phyloP scores from a whole-genome alignment of 2,329 filamentous ascomycete species.

The Trichophyton mentagrophytes region DNA sequence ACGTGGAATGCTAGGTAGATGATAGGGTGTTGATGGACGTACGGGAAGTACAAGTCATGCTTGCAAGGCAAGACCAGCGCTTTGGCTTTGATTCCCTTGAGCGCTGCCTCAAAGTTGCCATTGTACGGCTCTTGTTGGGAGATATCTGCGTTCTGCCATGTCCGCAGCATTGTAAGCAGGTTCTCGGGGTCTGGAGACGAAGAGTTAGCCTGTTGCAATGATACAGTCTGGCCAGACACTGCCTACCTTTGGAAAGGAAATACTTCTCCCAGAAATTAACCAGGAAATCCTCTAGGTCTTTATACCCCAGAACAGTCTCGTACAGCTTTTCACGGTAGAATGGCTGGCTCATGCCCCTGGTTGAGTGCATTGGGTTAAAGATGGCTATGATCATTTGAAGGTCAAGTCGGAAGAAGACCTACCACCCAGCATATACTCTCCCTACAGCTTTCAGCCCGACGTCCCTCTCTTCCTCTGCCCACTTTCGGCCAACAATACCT shows the following conservation, averaged over 20 bases:
- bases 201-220: neutral
- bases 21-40: conserved; percentile 19
- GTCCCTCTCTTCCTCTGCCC: conserved; percentile 42
- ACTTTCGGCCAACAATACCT: conserved; percentile 31
- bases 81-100: conserved; percentile 59
- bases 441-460: conserved; percentile 57
- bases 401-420: conserved; percentile 10
- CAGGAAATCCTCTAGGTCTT: conserved; percentile 61
- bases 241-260: conserved; percentile 51
- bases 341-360: conserved; percentile 60
- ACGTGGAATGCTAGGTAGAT: neutral
- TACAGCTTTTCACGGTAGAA: conserved; percentile 65
- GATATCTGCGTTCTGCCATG: conserved; percentile 64
- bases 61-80: conserved; percentile 57
- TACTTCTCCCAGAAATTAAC: conserved; percentile 63
- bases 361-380: neutral
- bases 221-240: neutral
- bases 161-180: conserved; percentile 60
- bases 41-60: conserved; percentile 71
- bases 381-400: neutral
- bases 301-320: conserved; percentile 51
- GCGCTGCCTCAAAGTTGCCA: conserved; percentile 50
- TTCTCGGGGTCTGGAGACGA: conserved; percentile 52
- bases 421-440: conserved; percentile 62
- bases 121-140: conserved; percentile 57